phyloP scores from a whole-genome alignment of 1,284 basidiomycete species.

The Xerocomus amazonicus region DNA sequence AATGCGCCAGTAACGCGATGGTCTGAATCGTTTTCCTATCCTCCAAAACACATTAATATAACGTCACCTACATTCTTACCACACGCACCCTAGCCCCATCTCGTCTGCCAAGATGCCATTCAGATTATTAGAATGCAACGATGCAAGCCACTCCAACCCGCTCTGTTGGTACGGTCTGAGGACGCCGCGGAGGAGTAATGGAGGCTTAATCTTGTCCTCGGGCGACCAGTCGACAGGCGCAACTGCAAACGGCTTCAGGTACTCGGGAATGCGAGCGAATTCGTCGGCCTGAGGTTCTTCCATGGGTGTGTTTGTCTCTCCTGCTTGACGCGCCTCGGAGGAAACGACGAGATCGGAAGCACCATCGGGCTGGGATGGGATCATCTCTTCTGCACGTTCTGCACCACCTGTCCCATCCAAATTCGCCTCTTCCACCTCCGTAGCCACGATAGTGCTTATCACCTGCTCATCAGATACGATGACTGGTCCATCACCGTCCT shows the following conservation, averaged over 20 bases:
- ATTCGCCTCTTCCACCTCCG: background rate
- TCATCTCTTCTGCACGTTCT: background rate
- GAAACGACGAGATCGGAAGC: background rate
- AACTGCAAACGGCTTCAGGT: constrained; percentile 64
- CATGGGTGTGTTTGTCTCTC: constrained; percentile 8
- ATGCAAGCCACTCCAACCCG: constrained; percentile 94
- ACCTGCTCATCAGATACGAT: background rate
- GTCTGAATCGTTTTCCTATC: constrained; percentile 95
- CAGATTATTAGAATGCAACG: constrained; percentile 79
- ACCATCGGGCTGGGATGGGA: background rate
- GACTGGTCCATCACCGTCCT: constrained; percentile 8
- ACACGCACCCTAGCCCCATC: constrained; percentile 83
- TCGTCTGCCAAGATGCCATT: constrained; percentile 95
- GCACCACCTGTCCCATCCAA: background rate
- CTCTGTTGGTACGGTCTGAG: constrained; percentile 93
- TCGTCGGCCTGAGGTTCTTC: constrained; percentile 17
- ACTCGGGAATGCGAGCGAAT: constrained; percentile 45
- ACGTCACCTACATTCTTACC: background rate
- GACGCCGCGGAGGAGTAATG: constrained; percentile 81
- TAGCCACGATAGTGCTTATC: background rate
- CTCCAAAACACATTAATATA: constrained; percentile 2
- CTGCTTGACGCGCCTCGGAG: constrained; percentile 4
- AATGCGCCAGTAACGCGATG: constrained; percentile 86
- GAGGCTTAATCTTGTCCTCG: constrained; percentile 60
- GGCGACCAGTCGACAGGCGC: constrained; percentile 64